Conservation (phyloP, 2,329 filamentous ascomycete species). For the Orbilia brochopaga region DNA sequence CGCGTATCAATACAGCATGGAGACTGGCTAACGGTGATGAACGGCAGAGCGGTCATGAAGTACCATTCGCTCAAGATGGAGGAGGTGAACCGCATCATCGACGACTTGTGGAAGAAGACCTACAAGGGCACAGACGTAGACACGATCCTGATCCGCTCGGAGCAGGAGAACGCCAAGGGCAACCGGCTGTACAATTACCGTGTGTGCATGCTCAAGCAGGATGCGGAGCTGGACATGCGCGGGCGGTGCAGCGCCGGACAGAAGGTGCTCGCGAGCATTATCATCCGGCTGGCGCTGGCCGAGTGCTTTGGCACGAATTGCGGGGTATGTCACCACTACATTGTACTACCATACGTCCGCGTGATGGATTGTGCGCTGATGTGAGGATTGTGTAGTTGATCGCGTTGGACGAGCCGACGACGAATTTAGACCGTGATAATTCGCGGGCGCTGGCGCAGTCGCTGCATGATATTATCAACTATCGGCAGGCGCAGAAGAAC, state of each 20-base stretch:
- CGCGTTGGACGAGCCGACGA: slow-evolving; percentile 95
- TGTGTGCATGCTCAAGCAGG: slow-evolving; percentile 95
- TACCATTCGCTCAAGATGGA: slow-evolving; percentile 98
- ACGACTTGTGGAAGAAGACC: slow-evolving; percentile 94
- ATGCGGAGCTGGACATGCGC: slow-evolving; percentile 99
- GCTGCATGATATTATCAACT: slow-evolving; percentile 83
- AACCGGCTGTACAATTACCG: slow-evolving; percentile 95
- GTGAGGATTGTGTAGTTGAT: slow-evolving; percentile 66
- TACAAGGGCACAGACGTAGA: slow-evolving; percentile 98
- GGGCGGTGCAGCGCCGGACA: slow-evolving; percentile 95
- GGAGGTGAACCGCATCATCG: slow-evolving; percentile 92
- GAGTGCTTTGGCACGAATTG: slow-evolving; percentile 97
- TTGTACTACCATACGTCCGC: background rate
- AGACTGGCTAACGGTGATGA: background rate
- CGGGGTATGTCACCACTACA: slow-evolving; percentile 62
- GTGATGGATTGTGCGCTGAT: slow-evolving; percentile 1
- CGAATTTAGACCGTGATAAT: slow-evolving; percentile 93
- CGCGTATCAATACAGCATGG: background rate
- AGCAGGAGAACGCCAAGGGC: slow-evolving; percentile 75
- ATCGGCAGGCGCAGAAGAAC: slow-evolving; percentile 83
- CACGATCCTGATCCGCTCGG: slow-evolving; percentile 91
- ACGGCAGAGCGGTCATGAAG: slow-evolving; percentile 79
- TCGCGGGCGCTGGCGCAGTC: slow-evolving; percentile 86
- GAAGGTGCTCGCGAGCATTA: slow-evolving; percentile 94
- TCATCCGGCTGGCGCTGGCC: slow-evolving; percentile 92